A percentile compares a stretch with the other conserved stretches of the same genome.
Evolutionary conservation across 2,329 filamentous ascomycete species (phyloP).

Genomic region (Calonectria hawksworthii): DNA sequence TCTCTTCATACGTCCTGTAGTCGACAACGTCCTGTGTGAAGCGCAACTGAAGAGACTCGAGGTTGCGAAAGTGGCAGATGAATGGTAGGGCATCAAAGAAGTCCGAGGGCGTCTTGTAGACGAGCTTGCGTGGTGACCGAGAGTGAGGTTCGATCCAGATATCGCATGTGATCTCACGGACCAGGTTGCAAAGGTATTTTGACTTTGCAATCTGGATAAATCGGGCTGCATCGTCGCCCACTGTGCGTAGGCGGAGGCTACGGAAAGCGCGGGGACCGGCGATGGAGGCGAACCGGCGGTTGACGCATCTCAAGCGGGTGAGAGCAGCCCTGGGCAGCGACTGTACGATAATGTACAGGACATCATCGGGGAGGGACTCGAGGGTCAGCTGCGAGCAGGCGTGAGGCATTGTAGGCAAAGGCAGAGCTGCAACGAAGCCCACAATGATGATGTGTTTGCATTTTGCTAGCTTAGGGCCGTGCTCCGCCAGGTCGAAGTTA

Average conservation of each 20-base stretch:
- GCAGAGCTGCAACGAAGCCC: not conserved
- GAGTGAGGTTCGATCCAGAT: not conserved
- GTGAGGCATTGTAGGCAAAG: not conserved
- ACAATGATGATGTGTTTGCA: not conserved
- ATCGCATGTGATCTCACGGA: not conserved
- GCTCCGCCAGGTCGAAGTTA: not conserved
- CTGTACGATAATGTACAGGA: slow-evolving; percentile 3
- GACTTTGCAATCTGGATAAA: not conserved
- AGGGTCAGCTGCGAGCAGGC: not conserved
- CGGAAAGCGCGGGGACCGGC: slow-evolving; percentile 1
- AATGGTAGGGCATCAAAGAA: slow-evolving; percentile 3
- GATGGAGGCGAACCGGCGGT: slow-evolving; percentile 1
- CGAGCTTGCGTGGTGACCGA: not conserved
- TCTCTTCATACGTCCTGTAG: not conserved
- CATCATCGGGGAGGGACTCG: not conserved
- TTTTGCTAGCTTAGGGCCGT: not conserved
- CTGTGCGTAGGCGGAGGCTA: not conserved
- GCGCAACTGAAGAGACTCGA: not conserved
- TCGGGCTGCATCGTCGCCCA: not conserved
- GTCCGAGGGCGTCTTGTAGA: not conserved
- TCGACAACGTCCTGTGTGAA: not conserved
- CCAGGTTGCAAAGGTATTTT: not conserved
- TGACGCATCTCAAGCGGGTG: not conserved
- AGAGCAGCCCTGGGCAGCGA: not conserved
- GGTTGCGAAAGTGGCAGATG: not conserved